Evolutionary conservation across 2,329 filamentous ascomycete genomes (phyloP).

Genomic region (Scedosporium boydii): DNA sequence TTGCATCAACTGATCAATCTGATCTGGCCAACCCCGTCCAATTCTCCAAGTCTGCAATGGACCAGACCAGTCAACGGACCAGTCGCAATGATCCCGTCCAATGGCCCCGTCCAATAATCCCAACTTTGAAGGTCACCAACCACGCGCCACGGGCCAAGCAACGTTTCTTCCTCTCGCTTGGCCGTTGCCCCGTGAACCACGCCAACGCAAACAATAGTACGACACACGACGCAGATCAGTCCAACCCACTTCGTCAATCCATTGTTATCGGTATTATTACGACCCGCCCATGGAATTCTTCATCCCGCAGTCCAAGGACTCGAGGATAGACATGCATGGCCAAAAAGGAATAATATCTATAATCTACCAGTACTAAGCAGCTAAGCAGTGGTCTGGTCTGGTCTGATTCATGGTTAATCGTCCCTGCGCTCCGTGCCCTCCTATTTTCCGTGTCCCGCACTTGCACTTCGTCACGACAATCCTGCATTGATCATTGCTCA

Average conservation of each 20-base stretch:
- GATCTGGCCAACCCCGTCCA: no score
- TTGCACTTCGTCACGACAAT: not conserved
- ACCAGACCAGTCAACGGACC: no score
- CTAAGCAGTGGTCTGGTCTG: not conserved
- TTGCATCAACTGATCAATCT: no score
- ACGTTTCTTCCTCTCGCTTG: not conserved
- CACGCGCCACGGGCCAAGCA: no score
- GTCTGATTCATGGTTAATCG: not conserved
- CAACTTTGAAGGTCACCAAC: no score
- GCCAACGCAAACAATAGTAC: not conserved
- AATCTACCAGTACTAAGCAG: not conserved
- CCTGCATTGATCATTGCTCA: not conserved
- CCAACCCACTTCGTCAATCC: no score
- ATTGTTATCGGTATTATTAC: no score
- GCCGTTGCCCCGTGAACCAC: not conserved
- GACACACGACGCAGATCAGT: not conserved
- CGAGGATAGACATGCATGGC: not conserved
- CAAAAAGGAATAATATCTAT: not conserved
- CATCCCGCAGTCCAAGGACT: not conserved
- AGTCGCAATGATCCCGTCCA: no score
- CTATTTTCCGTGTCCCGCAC: not conserved
- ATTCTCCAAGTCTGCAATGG: no score
- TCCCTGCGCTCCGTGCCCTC: not conserved
- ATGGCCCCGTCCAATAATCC: no score
- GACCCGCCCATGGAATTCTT: not conserved